These are phyloP conservation scores for Nothophytophthora sp. DNA, from an alignment of 352 stramenopile species.

Conservation along the genomic window DNA sequence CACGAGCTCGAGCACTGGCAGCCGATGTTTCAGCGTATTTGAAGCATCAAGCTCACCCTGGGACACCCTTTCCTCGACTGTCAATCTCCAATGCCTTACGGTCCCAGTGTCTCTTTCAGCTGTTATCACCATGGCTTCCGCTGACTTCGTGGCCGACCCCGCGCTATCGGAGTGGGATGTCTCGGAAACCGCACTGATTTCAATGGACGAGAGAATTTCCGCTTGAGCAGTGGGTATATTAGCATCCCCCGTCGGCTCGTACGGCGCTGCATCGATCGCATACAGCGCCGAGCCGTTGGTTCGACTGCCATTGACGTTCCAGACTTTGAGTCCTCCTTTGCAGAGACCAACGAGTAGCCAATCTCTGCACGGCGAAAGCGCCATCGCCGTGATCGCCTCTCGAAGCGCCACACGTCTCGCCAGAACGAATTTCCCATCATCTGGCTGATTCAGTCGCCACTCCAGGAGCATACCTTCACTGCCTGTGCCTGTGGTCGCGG, in stretches of 20 bases:
- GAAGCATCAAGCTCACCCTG: neutral
- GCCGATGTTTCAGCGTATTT: conserved; percentile 8
- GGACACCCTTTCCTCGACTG: conserved; percentile 10
- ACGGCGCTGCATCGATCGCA: conserved; percentile 20
- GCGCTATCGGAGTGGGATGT: too few species aligned
- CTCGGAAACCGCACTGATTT: conserved; percentile 8
- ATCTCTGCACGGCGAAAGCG: conserved; percentile 31
- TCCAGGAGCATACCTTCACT: conserved; percentile 14
- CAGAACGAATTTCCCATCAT: conserved; percentile 14
- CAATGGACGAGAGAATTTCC: conserved; percentile 13
- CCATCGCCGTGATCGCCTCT: conserved; percentile 35
- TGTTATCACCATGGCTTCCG: conserved; percentile 34
- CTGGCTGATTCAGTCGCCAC: conserved; percentile 18
- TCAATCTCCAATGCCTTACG: conserved; percentile 46
- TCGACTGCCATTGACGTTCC: conserved; percentile 37
- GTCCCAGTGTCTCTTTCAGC: conserved; percentile 26
- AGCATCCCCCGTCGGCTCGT: conserved; percentile 8
- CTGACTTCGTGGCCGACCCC: neutral
- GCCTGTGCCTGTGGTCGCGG: neutral
- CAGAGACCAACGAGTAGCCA: conserved; percentile 60
- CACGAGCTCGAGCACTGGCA: conserved; percentile 29
- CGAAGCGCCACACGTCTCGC: conserved; percentile 29
- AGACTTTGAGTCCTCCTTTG: conserved; percentile 51
- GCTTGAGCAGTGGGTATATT: conserved; percentile 1
- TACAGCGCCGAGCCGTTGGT: conserved; percentile 15